phyloP scores from a whole-genome alignment of 2,329 filamentous ascomycete species.

The Pseudocercospora crystallina region DNA sequence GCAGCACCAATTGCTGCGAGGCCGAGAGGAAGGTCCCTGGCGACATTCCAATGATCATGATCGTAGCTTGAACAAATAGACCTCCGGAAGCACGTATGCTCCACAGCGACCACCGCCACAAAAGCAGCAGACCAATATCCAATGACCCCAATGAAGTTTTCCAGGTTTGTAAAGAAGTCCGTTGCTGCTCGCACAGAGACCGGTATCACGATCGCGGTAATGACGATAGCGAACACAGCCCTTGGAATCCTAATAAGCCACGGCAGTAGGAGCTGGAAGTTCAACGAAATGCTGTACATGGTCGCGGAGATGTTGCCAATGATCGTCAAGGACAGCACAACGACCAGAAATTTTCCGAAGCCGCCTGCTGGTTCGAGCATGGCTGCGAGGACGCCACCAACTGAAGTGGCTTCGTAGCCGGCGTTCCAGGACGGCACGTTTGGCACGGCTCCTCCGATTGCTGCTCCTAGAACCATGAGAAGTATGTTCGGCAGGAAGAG shows the following conservation, averaged over 20 bases:
- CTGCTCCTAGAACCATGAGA: conserved; percentile 42
- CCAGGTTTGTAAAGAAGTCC: conserved; percentile 44
- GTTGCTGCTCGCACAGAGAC: conserved; percentile 46
- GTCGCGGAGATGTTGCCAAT: conserved; percentile 48
- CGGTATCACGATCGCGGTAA: conserved; percentile 43
- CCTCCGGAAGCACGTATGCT: conserved; percentile 43
- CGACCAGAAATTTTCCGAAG: conserved; percentile 46
- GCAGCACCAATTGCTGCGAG: conserved; percentile 37
- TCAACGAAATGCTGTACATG: conserved; percentile 48
- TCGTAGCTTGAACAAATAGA: conserved; percentile 39
- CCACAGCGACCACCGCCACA: conserved; percentile 42
- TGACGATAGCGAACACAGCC: conserved; percentile 44
- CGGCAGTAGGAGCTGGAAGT: conserved; percentile 39
- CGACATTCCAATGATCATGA: conserved; percentile 43
- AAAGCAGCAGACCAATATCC: conserved; percentile 50
- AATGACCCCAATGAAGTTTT: conserved; percentile 49
- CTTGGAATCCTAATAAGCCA: conserved; percentile 39
- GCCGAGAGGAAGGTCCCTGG: conserved; percentile 40
- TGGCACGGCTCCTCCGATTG: conserved; percentile 41
- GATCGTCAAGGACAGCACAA: conserved; percentile 44
- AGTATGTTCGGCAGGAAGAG: conserved; percentile 36
- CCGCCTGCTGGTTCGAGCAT: conserved; percentile 42
- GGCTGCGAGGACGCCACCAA: conserved; percentile 42
- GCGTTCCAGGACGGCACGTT: conserved; percentile 32
- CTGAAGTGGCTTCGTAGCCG: conserved; percentile 39